phyloP scores from a whole-genome alignment of 2,329 filamentous ascomycete species.

The Neophaeococcomyces mojaviensis region DNA sequence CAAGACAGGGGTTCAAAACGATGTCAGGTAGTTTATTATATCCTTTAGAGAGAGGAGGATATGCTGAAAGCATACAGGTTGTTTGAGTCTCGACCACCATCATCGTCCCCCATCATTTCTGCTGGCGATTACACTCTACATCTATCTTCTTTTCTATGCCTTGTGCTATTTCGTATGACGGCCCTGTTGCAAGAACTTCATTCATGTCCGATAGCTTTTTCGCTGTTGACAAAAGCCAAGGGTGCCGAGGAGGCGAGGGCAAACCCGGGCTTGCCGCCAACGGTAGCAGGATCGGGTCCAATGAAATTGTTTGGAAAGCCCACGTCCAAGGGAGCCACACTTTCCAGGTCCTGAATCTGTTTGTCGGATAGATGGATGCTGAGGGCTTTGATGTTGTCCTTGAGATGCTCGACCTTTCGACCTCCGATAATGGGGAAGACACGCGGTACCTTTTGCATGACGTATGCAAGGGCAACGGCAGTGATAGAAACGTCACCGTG shows the following conservation, averaged over 20 bases:
- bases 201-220: conserved; percentile 9
- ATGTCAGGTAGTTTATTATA: too few species aligned
- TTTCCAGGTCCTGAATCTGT: conserved; percentile 61
- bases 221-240: conserved; percentile 1
- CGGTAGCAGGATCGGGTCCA: conserved; percentile 6
- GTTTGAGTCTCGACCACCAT: too few species aligned
- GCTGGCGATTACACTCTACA: too few species aligned
- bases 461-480: conserved; percentile 61
- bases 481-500: conserved; percentile 51
- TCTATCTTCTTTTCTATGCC: too few species aligned
- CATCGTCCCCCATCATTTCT: too few species aligned
- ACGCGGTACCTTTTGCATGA: conserved; percentile 63
- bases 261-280: not conserved
- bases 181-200: too few species aligned
- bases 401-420: conserved; percentile 61
- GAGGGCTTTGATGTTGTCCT: conserved; percentile 62
- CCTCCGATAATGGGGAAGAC: conserved; percentile 69
- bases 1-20: too few species aligned
- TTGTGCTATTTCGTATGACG: too few species aligned
- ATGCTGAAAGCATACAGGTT: too few species aligned
- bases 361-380: conserved; percentile 50
- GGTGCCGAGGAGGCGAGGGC: conserved; percentile 1
- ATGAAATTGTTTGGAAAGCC: conserved; percentile 51
- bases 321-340: conserved; percentile 52
- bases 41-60: too few species aligned